These are phyloP conservation scores for Acacia concinna DNA, from an alignment of 331 rosid species.

Conservation along the genomic window DNA sequence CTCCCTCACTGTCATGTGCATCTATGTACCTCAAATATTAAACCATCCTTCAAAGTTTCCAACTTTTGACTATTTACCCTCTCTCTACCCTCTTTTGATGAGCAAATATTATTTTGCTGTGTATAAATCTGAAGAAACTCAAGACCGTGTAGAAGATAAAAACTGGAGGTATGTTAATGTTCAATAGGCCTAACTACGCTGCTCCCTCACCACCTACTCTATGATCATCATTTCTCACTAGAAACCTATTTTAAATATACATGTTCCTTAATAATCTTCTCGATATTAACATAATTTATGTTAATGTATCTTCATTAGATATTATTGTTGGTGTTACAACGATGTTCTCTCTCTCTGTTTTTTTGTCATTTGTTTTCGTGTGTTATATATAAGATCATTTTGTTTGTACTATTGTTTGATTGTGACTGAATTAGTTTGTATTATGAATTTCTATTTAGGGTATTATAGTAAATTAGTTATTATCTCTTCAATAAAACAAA, in stretches of 20 bases:
- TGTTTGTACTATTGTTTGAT: background rate
- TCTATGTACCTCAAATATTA: no score
- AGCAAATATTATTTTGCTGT: background rate
- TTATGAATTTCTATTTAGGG: background rate
- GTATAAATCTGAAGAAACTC: background rate
- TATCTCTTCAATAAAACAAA: no score
- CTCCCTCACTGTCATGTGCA: no score
- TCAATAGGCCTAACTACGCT: conserved; percentile 35
- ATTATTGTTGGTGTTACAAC: no score
- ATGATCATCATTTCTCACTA: conserved; percentile 22
- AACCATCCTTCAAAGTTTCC: no score
- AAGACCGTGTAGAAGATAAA: conserved; percentile 18
- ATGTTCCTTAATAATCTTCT: background rate
- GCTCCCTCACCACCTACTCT: conserved; percentile 26
- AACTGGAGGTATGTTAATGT: conserved; percentile 11
- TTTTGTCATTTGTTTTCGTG: background rate
- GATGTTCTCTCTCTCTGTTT: background rate
- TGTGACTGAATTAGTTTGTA: background rate
- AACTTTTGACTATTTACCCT: no score
- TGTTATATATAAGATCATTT: background rate
- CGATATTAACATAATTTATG: background rate
- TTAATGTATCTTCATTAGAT: background rate
- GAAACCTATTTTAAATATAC: conserved; percentile 11
- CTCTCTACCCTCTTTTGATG: no score
- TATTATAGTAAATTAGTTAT: no score